Base-by-base conservation (phyloP, 441 rosid genomes). In the Breynia disticha region DNA sequence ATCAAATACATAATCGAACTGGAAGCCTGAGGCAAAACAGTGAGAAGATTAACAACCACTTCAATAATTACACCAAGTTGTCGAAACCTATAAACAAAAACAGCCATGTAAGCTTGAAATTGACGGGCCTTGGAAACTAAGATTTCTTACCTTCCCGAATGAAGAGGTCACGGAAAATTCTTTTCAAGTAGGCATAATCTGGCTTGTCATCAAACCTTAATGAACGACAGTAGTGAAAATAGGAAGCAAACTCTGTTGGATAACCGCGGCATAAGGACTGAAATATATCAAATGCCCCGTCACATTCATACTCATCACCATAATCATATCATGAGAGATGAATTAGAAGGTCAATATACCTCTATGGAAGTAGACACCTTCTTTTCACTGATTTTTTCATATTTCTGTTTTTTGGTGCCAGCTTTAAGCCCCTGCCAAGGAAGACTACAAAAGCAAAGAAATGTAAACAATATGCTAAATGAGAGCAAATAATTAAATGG, bases 341-440 rank as follows among this genome's bases (percentile, higher is more conserved):
- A 21, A 21, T 8, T 10, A 44, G 10, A 16, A 50, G 52, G 58
- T 42, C 35, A 66, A 16, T 60, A 64, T 71, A 85, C 96, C 95
- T 88, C 95, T 57, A 83, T 81, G 43, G 97, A 78, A 39, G 91
- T 86, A 1, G 89, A 77, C 5, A 88, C 95, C 72, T 85, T 88
- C 74, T 81, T 83, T 74, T 88, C 96, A 62, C 87, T 85, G 48
- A 88, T 88, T 68, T 72, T 88, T 66, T 85, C 89, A 62, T 85
- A 83, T 75, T 87, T 87, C 55, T 84, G 94, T 61, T 87, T 82
- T 79, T 87, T 84, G 17, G 77, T 84, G 58, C 90, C 90, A 12
- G 96, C 94, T 74, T 82, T 82, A 59, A 84, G 73, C 64, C 96
- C 94, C 70, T 85, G 96, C 95, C 96, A 88, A 41, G 95, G 96